Evolutionary conservation across 306 rosid species (phyloP), one percentile per base, ranked within the genome.

Genomic region (Sphenostylis stenocarpa): DNA sequence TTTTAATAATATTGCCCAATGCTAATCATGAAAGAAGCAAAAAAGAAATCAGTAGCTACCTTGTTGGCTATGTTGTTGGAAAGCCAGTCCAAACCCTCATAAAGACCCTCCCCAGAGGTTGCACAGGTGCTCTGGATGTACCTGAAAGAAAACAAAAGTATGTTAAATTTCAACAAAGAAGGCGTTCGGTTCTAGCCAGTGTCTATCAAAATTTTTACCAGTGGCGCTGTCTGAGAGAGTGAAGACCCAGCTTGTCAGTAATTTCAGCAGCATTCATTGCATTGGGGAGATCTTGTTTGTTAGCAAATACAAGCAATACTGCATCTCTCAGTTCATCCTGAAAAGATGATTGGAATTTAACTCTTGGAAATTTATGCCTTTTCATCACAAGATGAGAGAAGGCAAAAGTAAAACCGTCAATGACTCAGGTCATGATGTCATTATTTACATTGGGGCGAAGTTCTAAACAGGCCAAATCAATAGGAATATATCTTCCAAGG

Each of bases 211-310:
- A 79, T 33, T 64, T 68, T 68, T 84, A 95, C 99, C 99, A 95
- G 89, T 95, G 99, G 85, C 99, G 98, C 84, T 95, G 99, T 75
- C 99, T 86, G 78, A 95, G 96, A 75, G 99, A 95, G 87, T 95
- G 97, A 81, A 95, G 99, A 66, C 99, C 99, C 62, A 95, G 93
- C 91, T 95, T 95, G 82, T 95, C 99, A 56, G 99, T 95, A 78
- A 95, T 95, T 87, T 95, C 99, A 48, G 99, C 99, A 78, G 99
- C 99, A 81, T 95, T 95, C 99, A 95, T 95, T 75, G 99, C 99
- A 38, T 95, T 95, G 11, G 99, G 99, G 75, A 95, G 97, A 92
- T 95, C 99, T 85, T 95, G 99, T 77, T 95, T 95, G 98, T 95
- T 95, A 66, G 99, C 99, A 84, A 95, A 95, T 33, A 95, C 99